These are phyloP conservation scores for Dioszegia hungarica DNA, from an alignment of 768 basidiomycete genomes.

Conservation along the genomic window DNA sequence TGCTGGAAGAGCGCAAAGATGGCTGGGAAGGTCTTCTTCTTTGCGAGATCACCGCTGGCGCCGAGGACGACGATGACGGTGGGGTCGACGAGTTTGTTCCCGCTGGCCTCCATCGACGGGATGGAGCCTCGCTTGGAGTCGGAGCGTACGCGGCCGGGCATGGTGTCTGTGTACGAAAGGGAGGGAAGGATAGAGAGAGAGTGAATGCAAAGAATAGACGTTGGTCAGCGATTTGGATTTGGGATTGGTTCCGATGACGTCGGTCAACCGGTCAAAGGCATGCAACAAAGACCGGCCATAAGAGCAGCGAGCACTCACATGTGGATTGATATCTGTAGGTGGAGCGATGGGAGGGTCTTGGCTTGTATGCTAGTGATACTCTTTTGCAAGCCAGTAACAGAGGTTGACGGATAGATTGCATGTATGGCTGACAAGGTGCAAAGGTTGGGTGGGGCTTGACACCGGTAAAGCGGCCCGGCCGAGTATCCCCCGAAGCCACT, in stretches of 20 bases:
- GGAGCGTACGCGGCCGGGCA: constrained; percentile 13
- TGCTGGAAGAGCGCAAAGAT: constrained; percentile 81
- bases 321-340: no score
- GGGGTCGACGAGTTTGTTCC: constrained; percentile 74
- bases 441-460: no score
- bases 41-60: constrained; percentile 93
- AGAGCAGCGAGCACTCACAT: no score
- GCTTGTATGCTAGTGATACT: no score
- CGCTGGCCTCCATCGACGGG: constrained; percentile 76
- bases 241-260: constrained; percentile 1
- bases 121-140: constrained; percentile 59
- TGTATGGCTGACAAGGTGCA: no score
- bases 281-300: no score
- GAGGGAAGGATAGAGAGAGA: background rate
- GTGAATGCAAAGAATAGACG: background rate
- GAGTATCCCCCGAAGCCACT: no score
- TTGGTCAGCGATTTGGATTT: background rate
- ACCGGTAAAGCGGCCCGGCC: no score
- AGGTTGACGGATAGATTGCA: no score
- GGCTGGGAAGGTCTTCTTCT: constrained; percentile 99
- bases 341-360: no score
- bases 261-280: no score
- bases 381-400: no score
- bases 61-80: constrained; percentile 88
- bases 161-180: background rate